phyloP scores from a whole-genome alignment of 2,329 filamentous ascomycete species.

The Apiospora saccharicola region DNA sequence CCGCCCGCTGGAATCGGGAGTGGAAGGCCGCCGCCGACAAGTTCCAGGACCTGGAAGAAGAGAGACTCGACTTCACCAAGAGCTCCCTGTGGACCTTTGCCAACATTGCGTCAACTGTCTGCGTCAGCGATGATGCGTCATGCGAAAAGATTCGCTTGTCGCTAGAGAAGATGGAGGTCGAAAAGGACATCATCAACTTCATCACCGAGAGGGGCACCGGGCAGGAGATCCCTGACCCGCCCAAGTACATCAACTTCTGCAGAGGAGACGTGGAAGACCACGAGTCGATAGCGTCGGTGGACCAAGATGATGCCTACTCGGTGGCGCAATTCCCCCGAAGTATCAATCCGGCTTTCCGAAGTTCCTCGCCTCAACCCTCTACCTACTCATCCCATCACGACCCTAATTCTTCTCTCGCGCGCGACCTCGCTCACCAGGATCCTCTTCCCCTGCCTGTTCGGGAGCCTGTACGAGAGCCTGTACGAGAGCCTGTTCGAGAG shows the following conservation, averaged over 20 bases:
- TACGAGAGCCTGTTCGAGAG: not conserved
- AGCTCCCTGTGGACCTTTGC: slow-evolving; percentile 98
- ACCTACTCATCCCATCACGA: slow-evolving; percentile 93
- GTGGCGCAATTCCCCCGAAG: slow-evolving; percentile 95
- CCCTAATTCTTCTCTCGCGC: slow-evolving; percentile 75
- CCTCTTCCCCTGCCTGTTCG: slow-evolving; percentile 43
- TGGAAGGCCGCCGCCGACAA: slow-evolving; percentile 99
- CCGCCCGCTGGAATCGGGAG: slow-evolving; percentile 93
- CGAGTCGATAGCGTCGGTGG: slow-evolving; percentile 77
- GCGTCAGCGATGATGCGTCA: slow-evolving; percentile 94
- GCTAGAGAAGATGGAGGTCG: slow-evolving; percentile 93
- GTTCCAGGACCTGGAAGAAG: slow-evolving; percentile 98
- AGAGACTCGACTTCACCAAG: slow-evolving; percentile 95
- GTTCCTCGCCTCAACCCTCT: slow-evolving; percentile 95
- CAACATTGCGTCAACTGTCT: slow-evolving; percentile 96
- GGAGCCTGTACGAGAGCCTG: not conserved
- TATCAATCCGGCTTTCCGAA: slow-evolving; percentile 94
- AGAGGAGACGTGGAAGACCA: slow-evolving; percentile 84
- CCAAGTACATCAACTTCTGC: slow-evolving; percentile 99
- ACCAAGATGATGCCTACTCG: slow-evolving; percentile 83
- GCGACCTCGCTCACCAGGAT: slow-evolving; percentile 70
- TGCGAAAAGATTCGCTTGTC: slow-evolving; percentile 96
- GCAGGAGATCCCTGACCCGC: slow-evolving; percentile 95
- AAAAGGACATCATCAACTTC: slow-evolving; percentile 90
- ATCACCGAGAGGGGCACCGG: slow-evolving; percentile 90